Evolutionary conservation across 495 filamentous ascomycete genomes (phyloP).

Genomic region (Pyrenopolyporus hunteri): DNA sequence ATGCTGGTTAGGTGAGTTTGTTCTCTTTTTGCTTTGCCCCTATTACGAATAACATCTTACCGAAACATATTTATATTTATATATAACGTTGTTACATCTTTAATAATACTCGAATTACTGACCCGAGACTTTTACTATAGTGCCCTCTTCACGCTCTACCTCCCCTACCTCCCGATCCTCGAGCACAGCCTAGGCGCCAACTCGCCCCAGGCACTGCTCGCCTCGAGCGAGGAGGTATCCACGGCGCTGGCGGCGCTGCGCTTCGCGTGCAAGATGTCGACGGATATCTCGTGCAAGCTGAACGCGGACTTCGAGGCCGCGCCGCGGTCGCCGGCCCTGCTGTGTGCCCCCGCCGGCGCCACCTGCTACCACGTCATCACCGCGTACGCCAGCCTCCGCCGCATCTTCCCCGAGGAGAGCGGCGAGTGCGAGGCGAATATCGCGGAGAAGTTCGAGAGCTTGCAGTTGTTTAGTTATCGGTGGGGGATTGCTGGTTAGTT

Average conservation of each 20-base stretch:
- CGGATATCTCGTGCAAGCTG: slow-evolving; percentile 42
- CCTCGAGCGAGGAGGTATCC: slow-evolving; percentile 26
- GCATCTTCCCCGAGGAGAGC: slow-evolving; percentile 37
- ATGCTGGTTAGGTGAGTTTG: slow-evolving; percentile 41
- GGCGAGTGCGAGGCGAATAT: slow-evolving; percentile 34
- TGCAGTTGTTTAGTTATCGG: slow-evolving; percentile 39
- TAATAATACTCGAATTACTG: no score
- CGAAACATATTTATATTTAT: neutral
- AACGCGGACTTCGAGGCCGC: slow-evolving; percentile 34
- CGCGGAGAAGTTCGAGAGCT: slow-evolving; percentile 43
- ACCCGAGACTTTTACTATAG: neutral
- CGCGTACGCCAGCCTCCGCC: slow-evolving; percentile 28
- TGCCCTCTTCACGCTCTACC: slow-evolving; percentile 28
- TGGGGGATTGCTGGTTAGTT: slow-evolving; percentile 44
- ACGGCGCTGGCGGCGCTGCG: slow-evolving; percentile 38
- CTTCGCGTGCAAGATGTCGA: slow-evolving; percentile 45
- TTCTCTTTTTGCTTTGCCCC: no score
- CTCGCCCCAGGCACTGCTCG: neutral
- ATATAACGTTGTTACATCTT: no score
- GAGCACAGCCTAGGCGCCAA: neutral
- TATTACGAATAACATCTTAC: no score
- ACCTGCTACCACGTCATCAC: slow-evolving; percentile 40
- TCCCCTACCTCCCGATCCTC: slow-evolving; percentile 29
- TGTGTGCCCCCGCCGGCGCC: slow-evolving; percentile 42
- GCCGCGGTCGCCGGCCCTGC: slow-evolving; percentile 29